Evolutionary conservation across 352 stramenopile genomes (phyloP).

Genomic region (Saprolegnia parasitica): DNA sequence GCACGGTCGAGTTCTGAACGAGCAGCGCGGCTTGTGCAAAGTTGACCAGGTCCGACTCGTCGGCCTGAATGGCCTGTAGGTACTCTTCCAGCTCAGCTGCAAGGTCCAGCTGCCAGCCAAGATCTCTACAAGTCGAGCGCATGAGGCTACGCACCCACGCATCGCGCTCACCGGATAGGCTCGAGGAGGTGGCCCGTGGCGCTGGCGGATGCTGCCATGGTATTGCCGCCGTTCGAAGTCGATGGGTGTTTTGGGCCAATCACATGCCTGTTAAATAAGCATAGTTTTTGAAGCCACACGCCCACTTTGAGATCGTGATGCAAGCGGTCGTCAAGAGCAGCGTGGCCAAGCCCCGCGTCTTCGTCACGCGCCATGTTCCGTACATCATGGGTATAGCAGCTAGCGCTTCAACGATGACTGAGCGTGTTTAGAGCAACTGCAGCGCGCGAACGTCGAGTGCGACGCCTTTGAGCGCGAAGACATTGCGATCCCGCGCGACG

Average conservation of each 20-base stretch:
- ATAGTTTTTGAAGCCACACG: neutral
- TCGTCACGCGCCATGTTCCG: constrained; percentile 66
- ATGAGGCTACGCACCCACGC: neutral
- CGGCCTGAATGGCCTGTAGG: constrained; percentile 77
- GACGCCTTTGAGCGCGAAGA: constrained; percentile 35
- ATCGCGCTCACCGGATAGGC: constrained; percentile 61
- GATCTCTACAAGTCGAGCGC: constrained; percentile 45
- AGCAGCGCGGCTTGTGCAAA: constrained; percentile 92
- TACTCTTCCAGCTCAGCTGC: constrained; percentile 87
- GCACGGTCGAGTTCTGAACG: constrained; percentile 90
- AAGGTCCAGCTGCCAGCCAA: constrained; percentile 90
- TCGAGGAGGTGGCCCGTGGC: constrained; percentile 56
- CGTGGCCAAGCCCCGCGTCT: constrained; percentile 33
- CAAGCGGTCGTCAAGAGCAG: constrained; percentile 1
- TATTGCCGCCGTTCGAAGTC: neutral
- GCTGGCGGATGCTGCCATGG: neutral
- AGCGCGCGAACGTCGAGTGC: constrained; percentile 31
- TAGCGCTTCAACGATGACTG: neutral
- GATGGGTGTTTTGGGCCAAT: neutral
- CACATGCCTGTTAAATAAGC: neutral
- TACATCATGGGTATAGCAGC: constrained; percentile 51
- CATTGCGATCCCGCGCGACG: constrained; percentile 38
- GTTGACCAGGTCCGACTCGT: constrained; percentile 71
- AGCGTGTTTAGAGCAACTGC: constrained; percentile 36
- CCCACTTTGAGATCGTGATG: constrained; percentile 6